Percentiles rank a stretch among this genome's conserved stretches.
Conservation (phyloP, 495 filamentous ascomycete species). For the Penicillium parvum region DNA sequence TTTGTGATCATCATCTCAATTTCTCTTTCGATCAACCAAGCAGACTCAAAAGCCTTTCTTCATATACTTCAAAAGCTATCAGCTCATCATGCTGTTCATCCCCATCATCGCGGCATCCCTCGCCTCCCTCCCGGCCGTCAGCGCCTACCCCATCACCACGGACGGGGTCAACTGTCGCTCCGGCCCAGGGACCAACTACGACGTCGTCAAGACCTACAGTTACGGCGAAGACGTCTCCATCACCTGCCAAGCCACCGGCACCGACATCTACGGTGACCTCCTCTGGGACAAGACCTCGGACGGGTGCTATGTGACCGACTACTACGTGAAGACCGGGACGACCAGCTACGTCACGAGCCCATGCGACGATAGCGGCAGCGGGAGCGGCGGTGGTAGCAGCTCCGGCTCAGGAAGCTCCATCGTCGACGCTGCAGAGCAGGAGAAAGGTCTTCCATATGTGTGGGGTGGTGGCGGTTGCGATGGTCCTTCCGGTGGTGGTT, state of each 20-base stretch:
- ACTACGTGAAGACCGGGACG: slow-evolving; percentile 17
- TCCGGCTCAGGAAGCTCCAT: slow-evolving; percentile 7
- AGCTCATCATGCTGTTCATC: slow-evolving; percentile 6
- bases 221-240: slow-evolving; percentile 6
- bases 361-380: slow-evolving; percentile 2
- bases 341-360: slow-evolving; percentile 10
- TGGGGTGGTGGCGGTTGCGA: slow-evolving; percentile 15
- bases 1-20: slow-evolving; percentile 1
- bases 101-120: slow-evolving; percentile 8
- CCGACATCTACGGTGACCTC: slow-evolving; percentile 7
- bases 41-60: neutral
- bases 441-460: slow-evolving; percentile 17
- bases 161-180: slow-evolving; percentile 15
- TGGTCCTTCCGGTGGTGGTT: slow-evolving; percentile 11
- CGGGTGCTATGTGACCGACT: slow-evolving; percentile 17
- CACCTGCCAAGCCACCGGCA: slow-evolving; percentile 12
- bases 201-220: slow-evolving; percentile 11
- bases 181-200: slow-evolving; percentile 12
- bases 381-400: slow-evolving; percentile 1
- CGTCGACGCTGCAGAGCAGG: slow-evolving; percentile 10
- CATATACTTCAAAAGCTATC: neutral
- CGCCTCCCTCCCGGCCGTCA: slow-evolving; percentile 3
- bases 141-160: slow-evolving; percentile 14
- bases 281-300: slow-evolving; percentile 20
- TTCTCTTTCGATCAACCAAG: neutral